A percentile compares a stretch with the other conserved stretches of the same genome.
phyloP scores from a whole-genome alignment of 371 early-diverging fungal species.

The Circinella umbellata region DNA sequence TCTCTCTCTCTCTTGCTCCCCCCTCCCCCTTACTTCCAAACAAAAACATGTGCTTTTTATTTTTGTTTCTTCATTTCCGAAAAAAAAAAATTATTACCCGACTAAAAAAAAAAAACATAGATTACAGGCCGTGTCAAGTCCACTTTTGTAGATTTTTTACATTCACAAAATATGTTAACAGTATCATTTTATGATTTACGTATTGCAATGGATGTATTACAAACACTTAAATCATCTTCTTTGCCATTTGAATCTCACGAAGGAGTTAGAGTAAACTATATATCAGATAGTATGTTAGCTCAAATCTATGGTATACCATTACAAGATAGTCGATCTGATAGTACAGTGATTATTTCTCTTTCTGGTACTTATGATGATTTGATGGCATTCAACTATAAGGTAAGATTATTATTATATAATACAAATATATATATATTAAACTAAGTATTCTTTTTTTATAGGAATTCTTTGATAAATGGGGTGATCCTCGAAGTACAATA shows the following conservation, averaged over 20 bases:
- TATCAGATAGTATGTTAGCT: conserved; percentile 1
- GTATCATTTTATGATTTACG: conserved; percentile 17
- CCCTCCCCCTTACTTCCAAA: neutral
- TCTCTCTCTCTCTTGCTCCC: too few species aligned
- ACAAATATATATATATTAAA: too few species aligned
- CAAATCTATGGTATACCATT: neutral
- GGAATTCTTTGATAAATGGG: conserved; percentile 16
- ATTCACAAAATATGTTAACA: neutral
- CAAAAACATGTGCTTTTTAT: neutral
- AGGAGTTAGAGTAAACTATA: conserved; percentile 2
- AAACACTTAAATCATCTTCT: conserved; percentile 2
- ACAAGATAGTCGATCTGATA: neutral
- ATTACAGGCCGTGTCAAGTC: conserved; percentile 13
- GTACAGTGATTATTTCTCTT: conserved; percentile 1
- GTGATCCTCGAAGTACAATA: neutral
- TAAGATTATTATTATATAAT: neutral
- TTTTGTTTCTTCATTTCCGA: neutral
- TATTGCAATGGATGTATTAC: neutral
- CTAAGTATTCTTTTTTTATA: neutral
- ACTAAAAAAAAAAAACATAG: conserved; percentile 7
- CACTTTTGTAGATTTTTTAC: conserved; percentile 12
- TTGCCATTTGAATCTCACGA: neutral
- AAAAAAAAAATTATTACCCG: neutral
- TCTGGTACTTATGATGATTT: neutral
- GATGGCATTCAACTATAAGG: conserved; percentile 15